Evolutionary conservation across 192 early-diverging fungal species (phyloP), one percentile per base, ranked within the genome.

Genomic region (Coemansia pectinata): DNA sequence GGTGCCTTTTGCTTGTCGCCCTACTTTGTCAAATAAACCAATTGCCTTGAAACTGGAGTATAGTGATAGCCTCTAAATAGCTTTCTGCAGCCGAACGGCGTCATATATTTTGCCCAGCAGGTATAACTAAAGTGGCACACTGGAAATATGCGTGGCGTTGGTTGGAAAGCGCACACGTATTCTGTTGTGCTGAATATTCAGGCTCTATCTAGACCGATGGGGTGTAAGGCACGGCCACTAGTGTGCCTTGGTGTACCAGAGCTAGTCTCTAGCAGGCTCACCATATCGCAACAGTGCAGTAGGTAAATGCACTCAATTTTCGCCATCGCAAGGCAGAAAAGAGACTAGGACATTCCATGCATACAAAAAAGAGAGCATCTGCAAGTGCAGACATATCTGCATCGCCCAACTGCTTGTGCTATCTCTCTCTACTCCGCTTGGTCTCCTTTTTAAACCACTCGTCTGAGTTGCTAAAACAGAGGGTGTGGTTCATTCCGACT

Each of bases 141-240:
- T 68, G 29, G 44, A 25, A 42, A 63, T 41, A 70, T 63, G 68
- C 40, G 47, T 62, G 68, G 58, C 59, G 60, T 15, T 29, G 34
- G 10, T 45, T 29, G 15, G 47, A 8, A 21, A 19, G 8, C 5
- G 47, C 47, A 21, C 47, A 8, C n/a, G 8, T 23, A 48, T 2
- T 21, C 47, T 2, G 14, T 17, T 6, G 17, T 15, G 42, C 42
- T n/a, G 42, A 45, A 17, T 17, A 45, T 17, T 17, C 42, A n/a
- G 41, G 42, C 34, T 36, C n/a, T 45, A 17, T 19, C 5, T n/a
- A 17, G 42, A 45, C 42, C 42, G 15, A n/a, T 45, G 42, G 6
- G 42, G 34, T 36, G 1, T 36, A 36, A 36, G 34, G 34, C 34
- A 45, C 42, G 5, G 42, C 42, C 17, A 17, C 42, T 45, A 45